Percentiles rank a stretch among this genome's conserved stretches.
Conservation (phyloP, 2,329 filamentous ascomycete species). For the Clarireedia homoeocarpa region DNA sequence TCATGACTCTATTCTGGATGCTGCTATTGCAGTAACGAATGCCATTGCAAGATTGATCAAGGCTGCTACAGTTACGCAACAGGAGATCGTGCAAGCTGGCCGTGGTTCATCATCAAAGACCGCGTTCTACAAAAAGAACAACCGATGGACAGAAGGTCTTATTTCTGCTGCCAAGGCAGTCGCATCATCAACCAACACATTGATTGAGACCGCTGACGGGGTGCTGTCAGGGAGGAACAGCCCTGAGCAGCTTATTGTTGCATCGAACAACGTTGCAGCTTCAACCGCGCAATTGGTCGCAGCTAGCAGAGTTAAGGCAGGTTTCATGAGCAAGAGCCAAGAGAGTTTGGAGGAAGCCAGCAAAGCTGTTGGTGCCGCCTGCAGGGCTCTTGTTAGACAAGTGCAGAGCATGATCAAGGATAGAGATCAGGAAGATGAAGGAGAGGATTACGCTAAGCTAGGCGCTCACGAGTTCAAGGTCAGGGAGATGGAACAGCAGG, state of each 20-base stretch:
- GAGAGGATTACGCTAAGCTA: slow-evolving; percentile 80
- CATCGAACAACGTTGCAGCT: slow-evolving; percentile 92
- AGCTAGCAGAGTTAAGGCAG: slow-evolving; percentile 91
- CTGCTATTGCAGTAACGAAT: slow-evolving; percentile 85
- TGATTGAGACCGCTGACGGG: slow-evolving; percentile 96
- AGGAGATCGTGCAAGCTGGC: slow-evolving; percentile 93
- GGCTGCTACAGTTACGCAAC: slow-evolving; percentile 84
- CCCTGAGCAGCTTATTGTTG: slow-evolving; percentile 94
- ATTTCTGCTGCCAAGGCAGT: slow-evolving; percentile 97
- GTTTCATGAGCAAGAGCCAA: slow-evolving; percentile 96
- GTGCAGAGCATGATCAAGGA: slow-evolving; percentile 92
- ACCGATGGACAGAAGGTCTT: slow-evolving; percentile 95
- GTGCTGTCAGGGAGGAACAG: slow-evolving; percentile 88
- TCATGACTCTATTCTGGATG: slow-evolving; percentile 89
- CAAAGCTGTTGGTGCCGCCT: slow-evolving; percentile 87
- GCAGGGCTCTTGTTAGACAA: slow-evolving; percentile 79
- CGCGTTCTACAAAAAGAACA: slow-evolving; percentile 99
- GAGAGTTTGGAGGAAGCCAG: slow-evolving; percentile 84
- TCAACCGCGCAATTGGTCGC: slow-evolving; percentile 95
- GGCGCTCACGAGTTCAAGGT: slow-evolving; percentile 97
- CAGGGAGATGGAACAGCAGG: slow-evolving; percentile 98
- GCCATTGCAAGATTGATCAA: slow-evolving; percentile 93
- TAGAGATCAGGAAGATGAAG: slow-evolving; percentile 72
- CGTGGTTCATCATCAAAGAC: slow-evolving; percentile 79
- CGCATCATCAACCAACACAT: slow-evolving; percentile 82